Percentiles rank a stretch among this genome's conserved stretches.
Conservation (phyloP, 148 eudicot species). For the Agrostemma githago region DNA sequence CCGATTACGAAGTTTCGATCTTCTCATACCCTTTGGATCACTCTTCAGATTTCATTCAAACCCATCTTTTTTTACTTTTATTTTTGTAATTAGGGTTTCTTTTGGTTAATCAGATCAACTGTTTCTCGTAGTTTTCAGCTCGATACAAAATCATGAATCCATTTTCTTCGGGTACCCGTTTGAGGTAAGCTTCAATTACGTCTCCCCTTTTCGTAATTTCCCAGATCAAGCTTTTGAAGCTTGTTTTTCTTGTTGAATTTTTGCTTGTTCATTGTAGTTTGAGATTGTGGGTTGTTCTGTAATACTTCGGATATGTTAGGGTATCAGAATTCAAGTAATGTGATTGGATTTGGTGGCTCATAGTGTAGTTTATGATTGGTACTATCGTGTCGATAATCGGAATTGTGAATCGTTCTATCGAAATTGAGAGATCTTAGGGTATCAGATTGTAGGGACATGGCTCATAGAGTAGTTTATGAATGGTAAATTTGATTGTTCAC, state of each 20-base stretch:
- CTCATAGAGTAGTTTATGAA: no score
- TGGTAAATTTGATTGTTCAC: no score
- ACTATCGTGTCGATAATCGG: background rate
- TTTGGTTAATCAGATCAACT: constrained; percentile 18
- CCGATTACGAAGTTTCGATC: background rate
- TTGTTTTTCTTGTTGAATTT: background rate
- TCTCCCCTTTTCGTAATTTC: constrained; percentile 2
- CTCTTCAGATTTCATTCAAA: constrained; percentile 14
- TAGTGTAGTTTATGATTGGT: background rate
- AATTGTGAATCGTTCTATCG: no score
- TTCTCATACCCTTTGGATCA: background rate
- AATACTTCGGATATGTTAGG: background rate
- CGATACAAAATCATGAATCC: constrained; percentile 77
- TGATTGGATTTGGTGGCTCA: background rate
- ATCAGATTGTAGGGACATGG: no score
- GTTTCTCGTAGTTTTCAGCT: constrained; percentile 7
- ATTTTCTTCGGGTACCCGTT: constrained; percentile 89
- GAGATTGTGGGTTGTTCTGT: background rate
- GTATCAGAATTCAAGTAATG: background rate
- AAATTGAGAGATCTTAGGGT: no score
- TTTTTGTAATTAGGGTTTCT: background rate
- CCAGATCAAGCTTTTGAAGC: constrained; percentile 22
- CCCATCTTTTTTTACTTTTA: background rate
- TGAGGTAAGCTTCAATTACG: constrained; percentile 48
- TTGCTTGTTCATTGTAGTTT: no score